Conservation (phyloP, 257 asterid species). For the Echites panduratus region DNA sequence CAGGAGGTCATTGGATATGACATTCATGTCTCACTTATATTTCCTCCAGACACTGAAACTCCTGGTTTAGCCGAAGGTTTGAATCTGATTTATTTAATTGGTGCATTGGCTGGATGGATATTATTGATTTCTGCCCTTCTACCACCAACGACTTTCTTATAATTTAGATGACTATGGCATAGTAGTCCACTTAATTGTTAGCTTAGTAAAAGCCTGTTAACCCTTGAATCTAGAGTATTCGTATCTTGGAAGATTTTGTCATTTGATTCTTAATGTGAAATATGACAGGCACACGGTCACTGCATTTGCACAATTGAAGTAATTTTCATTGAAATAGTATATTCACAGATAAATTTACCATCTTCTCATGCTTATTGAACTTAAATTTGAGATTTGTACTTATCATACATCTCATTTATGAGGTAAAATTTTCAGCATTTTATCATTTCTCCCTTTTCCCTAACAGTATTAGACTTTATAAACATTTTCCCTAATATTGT, state of each 20-base stretch:
- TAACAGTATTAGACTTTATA: background rate
- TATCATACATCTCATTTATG: background rate
- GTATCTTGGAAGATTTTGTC: background rate
- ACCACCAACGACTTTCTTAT: background rate
- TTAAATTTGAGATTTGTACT: background rate
- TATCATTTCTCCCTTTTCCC: background rate
- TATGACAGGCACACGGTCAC: background rate
- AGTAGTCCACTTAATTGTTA: background rate
- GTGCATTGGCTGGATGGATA: background rate
- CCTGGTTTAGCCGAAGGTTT: conserved; percentile 88
- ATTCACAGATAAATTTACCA: background rate
- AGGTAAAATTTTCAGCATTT: background rate
- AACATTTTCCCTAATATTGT: no score
- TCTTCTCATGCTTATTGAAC: background rate
- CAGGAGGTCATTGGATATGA: conserved; percentile 77
- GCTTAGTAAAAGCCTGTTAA: background rate
- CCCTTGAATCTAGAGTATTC: no score
- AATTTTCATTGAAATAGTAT: background rate
- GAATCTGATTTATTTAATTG: conserved; percentile 3
- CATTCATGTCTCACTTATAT: conserved; percentile 85
- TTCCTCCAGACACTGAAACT: conserved; percentile 97
- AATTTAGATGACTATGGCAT: background rate
- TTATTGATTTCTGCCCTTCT: background rate
- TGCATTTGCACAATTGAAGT: background rate
- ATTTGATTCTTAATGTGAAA: background rate